These are phyloP conservation scores for Skeletonema potamos DNA, from an alignment of 108 stramenopile genomes.

Conservation along the genomic window DNA sequence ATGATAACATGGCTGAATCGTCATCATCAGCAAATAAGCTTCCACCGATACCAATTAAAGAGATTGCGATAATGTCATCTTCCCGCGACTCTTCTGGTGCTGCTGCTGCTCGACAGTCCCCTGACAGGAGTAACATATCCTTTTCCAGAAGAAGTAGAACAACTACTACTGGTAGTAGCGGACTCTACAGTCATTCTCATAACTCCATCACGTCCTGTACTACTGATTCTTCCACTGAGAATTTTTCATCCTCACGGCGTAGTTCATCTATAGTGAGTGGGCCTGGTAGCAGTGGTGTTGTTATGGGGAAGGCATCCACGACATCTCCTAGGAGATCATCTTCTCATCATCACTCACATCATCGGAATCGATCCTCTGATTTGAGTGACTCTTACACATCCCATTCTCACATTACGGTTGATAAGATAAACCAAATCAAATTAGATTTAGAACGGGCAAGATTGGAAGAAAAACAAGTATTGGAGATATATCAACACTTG, in stretches of 20 bases:
- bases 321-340: neutral
- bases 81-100: neutral
- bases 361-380: neutral
- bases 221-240: neutral
- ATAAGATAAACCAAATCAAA: constrained; percentile 9
- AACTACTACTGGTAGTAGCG: neutral
- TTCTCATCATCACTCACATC: neutral
- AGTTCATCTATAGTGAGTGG: neutral
- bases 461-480: constrained; percentile 24
- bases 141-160: neutral
- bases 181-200: neutral
- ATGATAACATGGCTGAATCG: neutral
- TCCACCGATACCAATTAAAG: constrained; percentile 19
- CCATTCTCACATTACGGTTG: constrained; percentile 9
- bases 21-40: neutral
- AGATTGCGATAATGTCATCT: neutral
- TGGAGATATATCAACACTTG: constrained; percentile 10
- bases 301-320: neutral
- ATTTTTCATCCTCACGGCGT: neutral
- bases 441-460: constrained; percentile 9
- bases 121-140: neutral
- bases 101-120: neutral
- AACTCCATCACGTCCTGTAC: neutral
- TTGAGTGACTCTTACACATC: neutral
- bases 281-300: neutral